These are phyloP conservation scores for Toxicodendron radicans DNA, from an alignment of 345 rosid species.

Conservation along the genomic window DNA sequence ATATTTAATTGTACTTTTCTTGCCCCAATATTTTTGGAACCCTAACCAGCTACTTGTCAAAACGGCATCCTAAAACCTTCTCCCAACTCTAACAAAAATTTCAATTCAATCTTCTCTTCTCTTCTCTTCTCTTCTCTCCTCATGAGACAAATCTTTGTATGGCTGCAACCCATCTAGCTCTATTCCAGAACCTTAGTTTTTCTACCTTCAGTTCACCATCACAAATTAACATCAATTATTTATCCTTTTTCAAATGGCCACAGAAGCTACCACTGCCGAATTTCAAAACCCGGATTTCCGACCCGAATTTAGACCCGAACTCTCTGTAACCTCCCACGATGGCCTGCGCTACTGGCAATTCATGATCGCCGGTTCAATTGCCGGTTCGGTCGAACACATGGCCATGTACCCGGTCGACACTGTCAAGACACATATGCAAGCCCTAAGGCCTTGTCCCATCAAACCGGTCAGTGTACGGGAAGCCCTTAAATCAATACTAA, in stretches of 20 bases:
- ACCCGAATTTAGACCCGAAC: constrained; percentile 57
- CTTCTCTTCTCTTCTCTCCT: too few relatives aligned
- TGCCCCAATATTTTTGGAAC: background rate
- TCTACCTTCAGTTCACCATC: background rate
- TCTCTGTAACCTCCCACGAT: constrained; percentile 38
- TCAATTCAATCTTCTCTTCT: too few relatives aligned
- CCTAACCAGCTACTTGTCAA: background rate
- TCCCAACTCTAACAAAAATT: too few relatives aligned
- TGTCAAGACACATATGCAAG: constrained; percentile 95
- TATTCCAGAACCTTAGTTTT: constrained; percentile 15
- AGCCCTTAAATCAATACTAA: constrained; percentile 73
- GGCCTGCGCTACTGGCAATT: constrained; percentile 90
- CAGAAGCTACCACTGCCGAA: constrained; percentile 64
- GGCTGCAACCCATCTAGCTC: background rate
- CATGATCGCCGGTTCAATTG: constrained; percentile 95
- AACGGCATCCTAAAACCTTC: background rate
- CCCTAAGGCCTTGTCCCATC: constrained; percentile 88
- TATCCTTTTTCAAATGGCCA: constrained; percentile 37
- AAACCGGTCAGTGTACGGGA: constrained; percentile 72
- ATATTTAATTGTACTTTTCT: too few relatives aligned
- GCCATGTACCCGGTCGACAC: constrained; percentile 99
- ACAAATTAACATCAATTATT: background rate
- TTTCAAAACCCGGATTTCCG: constrained; percentile 66
- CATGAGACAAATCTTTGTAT: background rate
- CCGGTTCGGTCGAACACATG: constrained; percentile 95